Conservation (phyloP, 2,329 filamentous ascomycete species). For the Fusarium succisae region DNA sequence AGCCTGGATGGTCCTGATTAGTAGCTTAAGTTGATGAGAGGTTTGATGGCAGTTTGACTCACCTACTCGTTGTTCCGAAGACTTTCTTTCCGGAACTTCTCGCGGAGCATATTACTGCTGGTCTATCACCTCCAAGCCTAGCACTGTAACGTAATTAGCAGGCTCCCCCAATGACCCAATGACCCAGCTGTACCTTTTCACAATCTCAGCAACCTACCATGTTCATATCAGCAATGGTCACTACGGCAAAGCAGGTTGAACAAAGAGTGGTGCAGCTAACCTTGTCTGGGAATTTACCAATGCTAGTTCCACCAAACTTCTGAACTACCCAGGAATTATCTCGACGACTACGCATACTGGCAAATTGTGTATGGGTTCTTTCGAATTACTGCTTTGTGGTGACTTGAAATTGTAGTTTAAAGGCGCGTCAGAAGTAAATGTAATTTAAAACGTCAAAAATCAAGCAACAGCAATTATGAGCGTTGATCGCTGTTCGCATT, state of each 20-base stretch:
- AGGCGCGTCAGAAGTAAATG: no score
- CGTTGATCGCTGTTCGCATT: background rate
- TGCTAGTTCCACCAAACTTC: background rate
- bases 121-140: background rate
- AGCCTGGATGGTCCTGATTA: background rate
- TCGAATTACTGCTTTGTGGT: no score
- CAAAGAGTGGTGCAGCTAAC: background rate
- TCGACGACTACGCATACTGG: background rate
- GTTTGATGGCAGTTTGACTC: background rate
- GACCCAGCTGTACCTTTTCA: background rate
- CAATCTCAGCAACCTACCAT: background rate
- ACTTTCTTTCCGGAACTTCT: background rate
- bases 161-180: rapidly evolving
- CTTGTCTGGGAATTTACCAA: background rate
- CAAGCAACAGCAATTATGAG: no score
- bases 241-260: background rate
- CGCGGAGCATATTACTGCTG: background rate
- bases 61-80: background rate
- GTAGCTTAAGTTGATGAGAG: background rate
- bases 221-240: background rate
- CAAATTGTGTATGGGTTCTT: background rate
- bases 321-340: background rate
- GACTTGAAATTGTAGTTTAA: no score
- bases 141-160: background rate
- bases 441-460: no score